Conservation (phyloP, 441 rosid species). For the Corymbia citriodora region DNA sequence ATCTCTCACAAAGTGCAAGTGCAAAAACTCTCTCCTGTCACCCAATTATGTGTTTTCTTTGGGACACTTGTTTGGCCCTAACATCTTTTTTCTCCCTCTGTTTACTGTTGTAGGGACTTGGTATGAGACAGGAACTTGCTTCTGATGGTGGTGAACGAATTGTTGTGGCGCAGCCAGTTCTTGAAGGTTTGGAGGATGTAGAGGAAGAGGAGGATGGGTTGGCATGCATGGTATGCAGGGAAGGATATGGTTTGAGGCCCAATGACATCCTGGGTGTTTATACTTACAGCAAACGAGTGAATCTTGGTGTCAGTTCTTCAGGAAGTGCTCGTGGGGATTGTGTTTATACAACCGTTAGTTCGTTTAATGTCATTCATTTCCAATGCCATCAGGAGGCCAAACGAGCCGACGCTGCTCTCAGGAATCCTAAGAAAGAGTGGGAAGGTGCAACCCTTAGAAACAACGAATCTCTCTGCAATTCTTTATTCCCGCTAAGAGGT, state of each 20-base stretch:
- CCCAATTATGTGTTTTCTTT: not conserved
- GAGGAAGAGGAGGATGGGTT: conserved; percentile 98
- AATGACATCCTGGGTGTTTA: conserved; percentile 93
- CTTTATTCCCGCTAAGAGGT: conserved; percentile 94
- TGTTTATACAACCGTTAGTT: conserved; percentile 98
- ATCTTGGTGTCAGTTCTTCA: conserved; percentile 90
- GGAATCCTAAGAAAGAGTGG: conserved; percentile 99
- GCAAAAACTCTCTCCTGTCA: not conserved
- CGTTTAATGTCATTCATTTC: conserved; percentile 94
- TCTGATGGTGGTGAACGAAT: conserved; percentile 98
- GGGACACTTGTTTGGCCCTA: not conserved
- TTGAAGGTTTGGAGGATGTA: conserved; percentile 98
- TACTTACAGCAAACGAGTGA: conserved; percentile 93
- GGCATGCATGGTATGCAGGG: conserved; percentile 99
- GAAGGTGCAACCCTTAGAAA: conserved; percentile 98
- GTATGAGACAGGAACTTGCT: conserved; percentile 82
- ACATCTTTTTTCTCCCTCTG: conserved; percentile 5
- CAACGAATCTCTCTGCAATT: conserved; percentile 98
- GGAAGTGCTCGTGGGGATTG: conserved; percentile 98
- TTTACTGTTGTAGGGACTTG: conserved; percentile 62
- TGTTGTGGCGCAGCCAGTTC: conserved; percentile 71
- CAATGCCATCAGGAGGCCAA: conserved; percentile 99
- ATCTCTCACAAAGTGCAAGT: not conserved
- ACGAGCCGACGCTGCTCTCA: conserved; percentile 96
- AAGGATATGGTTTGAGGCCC: conserved; percentile 98